Conservation (phyloP, 2,329 filamentous ascomycete genomes). For the Stemphylium lycopersici region DNA sequence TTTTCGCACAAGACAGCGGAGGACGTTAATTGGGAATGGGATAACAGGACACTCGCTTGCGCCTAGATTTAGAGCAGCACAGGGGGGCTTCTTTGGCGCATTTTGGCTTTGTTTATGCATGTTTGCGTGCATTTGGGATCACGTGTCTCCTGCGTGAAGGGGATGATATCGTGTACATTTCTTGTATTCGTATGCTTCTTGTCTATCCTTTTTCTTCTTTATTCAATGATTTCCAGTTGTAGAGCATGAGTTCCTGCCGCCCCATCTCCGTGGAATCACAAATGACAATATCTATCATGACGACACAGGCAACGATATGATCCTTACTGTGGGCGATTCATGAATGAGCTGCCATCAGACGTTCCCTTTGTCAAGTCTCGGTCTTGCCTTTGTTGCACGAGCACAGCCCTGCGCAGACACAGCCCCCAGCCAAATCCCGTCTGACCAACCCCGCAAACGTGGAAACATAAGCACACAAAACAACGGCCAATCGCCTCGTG, state of each 20-base stretch:
- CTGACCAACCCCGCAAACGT: constrained; percentile 3
- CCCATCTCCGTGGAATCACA: background rate
- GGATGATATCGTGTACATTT: constrained; percentile 14
- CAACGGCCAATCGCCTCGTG: background rate
- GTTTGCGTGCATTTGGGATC: background rate
- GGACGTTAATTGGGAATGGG: constrained; percentile 26
- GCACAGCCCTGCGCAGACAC: constrained; percentile 3
- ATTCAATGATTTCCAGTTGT: background rate
- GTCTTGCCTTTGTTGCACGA: background rate
- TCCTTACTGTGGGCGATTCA: background rate
- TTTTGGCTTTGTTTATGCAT: constrained; percentile 1
- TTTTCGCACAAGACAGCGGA: constrained; percentile 15
- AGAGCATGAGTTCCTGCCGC: no score
- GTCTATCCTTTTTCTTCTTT: constrained; percentile 15
- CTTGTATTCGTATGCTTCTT: constrained; percentile 23
- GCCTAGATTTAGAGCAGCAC: background rate
- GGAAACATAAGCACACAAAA: constrained; percentile 1
- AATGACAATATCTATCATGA: background rate
- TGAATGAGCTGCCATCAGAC: background rate
- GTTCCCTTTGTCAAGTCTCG: background rate
- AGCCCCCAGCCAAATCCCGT: background rate
- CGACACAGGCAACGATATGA: background rate
- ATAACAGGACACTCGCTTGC: constrained; percentile 26
- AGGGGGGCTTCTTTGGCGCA: constrained; percentile 4
- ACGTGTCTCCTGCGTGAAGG: background rate